Base-by-base conservation (phyloP, 306 rosid genomes). In the Cyamopsis tetragonoloba region DNA sequence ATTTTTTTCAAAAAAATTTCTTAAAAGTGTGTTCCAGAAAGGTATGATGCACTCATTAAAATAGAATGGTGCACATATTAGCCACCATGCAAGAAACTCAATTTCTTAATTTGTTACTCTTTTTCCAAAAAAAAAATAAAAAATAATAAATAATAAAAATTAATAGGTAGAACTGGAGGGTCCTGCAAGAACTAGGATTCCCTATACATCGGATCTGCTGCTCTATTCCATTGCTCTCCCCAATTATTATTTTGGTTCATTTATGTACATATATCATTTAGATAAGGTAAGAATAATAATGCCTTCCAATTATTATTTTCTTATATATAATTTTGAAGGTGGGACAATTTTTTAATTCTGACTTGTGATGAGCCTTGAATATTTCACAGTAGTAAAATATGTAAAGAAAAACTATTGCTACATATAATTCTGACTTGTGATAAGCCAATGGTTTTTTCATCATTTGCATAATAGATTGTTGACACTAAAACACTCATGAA, bases 181-280 rank as follows among this genome's bases (percentile, higher is more conserved):
- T 22, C 63, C 75, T 57, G 72, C 70, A 78, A 76, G 83, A 82
- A 88, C 86, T 74, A 81, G 84, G 84, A 81, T 83, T 77, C 81
- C 77, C 81, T 39, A 1, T 66, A 70, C 83, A 82, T 80, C 72
- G 88, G 83, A 87, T 87, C 88, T 82, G 81, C 63, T 72, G 84
- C 73, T 65, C 62, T 46, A 47, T 64, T 51, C 51, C 15, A 35
- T 23, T 15, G 44, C 65, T 59, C 65, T 31, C 34, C 51, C 56
- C 67, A 35, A 81, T 84, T 81, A 74, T 81, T 77, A 38, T 41
- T 32, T 75, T 68, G 50, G 42, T 74, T 46, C 59, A 42, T 56
- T 68, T 70, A 6, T 8, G 53, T 56, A 8, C 31, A 75, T 54
- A 50, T 37, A 71, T 67, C 62, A 58, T 8, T 59, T 48, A 42